Evolutionary conservation across 1,284 basidiomycete species (phyloP).

Genomic region (Austropuccinia psidii): DNA sequence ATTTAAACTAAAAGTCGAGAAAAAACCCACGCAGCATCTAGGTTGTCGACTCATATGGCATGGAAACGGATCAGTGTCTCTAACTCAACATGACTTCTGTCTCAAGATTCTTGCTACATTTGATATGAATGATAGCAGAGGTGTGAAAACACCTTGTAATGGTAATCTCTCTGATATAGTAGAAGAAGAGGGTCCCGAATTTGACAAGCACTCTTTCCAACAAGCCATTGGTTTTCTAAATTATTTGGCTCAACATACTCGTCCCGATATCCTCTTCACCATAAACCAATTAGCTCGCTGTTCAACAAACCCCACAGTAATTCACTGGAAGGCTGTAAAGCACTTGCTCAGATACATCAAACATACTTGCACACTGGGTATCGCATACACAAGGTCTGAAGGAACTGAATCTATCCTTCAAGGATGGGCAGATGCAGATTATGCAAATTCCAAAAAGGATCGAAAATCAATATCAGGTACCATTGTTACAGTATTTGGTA

Average conservation of each 20-base stretch:
- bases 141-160: neutral
- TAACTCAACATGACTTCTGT: too few relatives aligned
- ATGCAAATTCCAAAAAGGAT: neutral
- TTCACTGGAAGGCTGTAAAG: neutral
- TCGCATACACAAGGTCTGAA: neutral
- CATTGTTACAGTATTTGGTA: neutral
- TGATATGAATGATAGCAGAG: neutral
- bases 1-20: too few relatives aligned
- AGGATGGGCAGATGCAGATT: conserved; percentile 13
- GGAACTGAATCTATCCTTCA: neutral
- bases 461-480: neutral
- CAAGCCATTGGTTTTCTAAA: neutral
- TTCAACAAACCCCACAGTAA: neutral
- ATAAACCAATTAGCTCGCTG: neutral
- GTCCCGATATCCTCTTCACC: neutral
- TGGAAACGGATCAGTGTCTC: too few relatives aligned
- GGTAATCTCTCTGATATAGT: neutral
- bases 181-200: too few relatives aligned
- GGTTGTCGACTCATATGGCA: too few relatives aligned
- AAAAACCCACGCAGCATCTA: too few relatives aligned
- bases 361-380: neutral
- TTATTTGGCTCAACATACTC: neutral
- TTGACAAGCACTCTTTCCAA: too few relatives aligned
- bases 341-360: neutral
- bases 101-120: too few relatives aligned